These are phyloP conservation scores for Phytophthora multivora DNA, from an alignment of 352 stramenopile genomes.

Conservation along the genomic window DNA sequence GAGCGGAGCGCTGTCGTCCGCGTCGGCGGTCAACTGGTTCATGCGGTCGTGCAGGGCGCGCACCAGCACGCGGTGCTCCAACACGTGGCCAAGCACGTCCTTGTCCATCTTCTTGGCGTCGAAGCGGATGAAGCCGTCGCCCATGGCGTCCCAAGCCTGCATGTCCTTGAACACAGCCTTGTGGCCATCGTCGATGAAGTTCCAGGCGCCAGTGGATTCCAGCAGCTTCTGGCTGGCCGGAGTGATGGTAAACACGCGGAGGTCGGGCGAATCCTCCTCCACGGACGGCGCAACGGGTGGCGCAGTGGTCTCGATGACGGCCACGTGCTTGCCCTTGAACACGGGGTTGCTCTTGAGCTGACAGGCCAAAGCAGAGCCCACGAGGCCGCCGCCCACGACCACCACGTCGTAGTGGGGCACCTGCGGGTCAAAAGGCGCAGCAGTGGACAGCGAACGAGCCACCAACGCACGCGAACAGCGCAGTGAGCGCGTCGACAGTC, in stretches of 20 bases:
- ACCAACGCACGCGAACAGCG: constrained; percentile 15
- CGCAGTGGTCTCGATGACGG: constrained; percentile 67
- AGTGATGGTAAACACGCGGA: constrained; percentile 92
- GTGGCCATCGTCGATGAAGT: constrained; percentile 60
- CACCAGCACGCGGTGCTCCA: constrained; percentile 90
- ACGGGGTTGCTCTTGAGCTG: constrained; percentile 77
- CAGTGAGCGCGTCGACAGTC: constrained; percentile 29
- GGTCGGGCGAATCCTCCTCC: constrained; percentile 75
- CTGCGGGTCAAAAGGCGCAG: constrained; percentile 32
- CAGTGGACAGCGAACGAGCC: constrained; percentile 24
- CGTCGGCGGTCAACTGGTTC: constrained; percentile 59
- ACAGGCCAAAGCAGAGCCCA: constrained; percentile 81
- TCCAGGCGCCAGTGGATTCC: constrained; percentile 77
- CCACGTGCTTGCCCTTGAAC: constrained; percentile 83
- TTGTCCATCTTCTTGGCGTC: constrained; percentile 65
- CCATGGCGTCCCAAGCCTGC: constrained; percentile 92
- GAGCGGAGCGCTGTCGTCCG: constrained; percentile 58
- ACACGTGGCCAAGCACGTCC: constrained; percentile 79
- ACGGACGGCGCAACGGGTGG: constrained; percentile 46
- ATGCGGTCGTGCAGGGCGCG: constrained; percentile 87
- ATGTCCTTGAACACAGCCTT: constrained; percentile 86
- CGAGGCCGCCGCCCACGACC: constrained; percentile 84
- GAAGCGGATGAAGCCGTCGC: constrained; percentile 89
- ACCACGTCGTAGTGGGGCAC: constrained; percentile 78
- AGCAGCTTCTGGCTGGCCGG: constrained; percentile 83